phyloP scores from a whole-genome alignment of 805 yeast species.

The Sungouiella blattae region DNA sequence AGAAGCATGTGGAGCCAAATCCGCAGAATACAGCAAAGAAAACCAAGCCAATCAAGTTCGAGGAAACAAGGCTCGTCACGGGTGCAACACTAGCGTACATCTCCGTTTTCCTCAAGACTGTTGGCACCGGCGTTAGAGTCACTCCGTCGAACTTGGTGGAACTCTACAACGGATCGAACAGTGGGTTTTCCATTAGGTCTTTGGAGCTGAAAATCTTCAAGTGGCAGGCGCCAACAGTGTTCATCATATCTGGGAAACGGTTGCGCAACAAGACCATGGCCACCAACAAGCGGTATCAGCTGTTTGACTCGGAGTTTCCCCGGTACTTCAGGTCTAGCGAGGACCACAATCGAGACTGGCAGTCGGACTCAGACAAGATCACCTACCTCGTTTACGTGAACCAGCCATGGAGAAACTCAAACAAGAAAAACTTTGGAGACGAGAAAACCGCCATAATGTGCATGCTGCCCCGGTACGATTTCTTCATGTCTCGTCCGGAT shows the following conservation, averaged over 20 bases:
- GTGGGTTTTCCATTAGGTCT: conserved; percentile 86
- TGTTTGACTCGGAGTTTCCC: conserved; percentile 49
- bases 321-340: conserved; percentile 28
- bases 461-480: conserved; percentile 61
- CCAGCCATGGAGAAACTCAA: conserved; percentile 75
- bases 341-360: conserved; percentile 27
- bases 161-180: conserved; percentile 67
- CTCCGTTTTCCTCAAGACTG: conserved; percentile 25
- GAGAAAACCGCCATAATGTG: conserved; percentile 55
- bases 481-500: conserved; percentile 33
- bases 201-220: conserved; percentile 80
- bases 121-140: conserved; percentile 30
- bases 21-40: conserved; percentile 4
- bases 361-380: conserved; percentile 40
- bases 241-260: conserved; percentile 65
- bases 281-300: conserved; percentile 45
- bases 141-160: conserved; percentile 49
- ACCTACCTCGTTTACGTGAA: conserved; percentile 62
- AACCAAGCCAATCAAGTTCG: conserved; percentile 10
- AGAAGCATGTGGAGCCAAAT: not conserved
- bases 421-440: conserved; percentile 71
- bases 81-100: conserved; percentile 38
- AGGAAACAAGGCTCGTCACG: conserved; percentile 37
- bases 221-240: conserved; percentile 84
- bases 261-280: conserved; percentile 32